Percentiles rank a stretch among this genome's conserved stretches.
These are phyloP conservation scores for Microbotryum silenes-acaulis DNA, from an alignment of 1,284 basidiomycete genomes.

Conservation along the genomic window DNA sequence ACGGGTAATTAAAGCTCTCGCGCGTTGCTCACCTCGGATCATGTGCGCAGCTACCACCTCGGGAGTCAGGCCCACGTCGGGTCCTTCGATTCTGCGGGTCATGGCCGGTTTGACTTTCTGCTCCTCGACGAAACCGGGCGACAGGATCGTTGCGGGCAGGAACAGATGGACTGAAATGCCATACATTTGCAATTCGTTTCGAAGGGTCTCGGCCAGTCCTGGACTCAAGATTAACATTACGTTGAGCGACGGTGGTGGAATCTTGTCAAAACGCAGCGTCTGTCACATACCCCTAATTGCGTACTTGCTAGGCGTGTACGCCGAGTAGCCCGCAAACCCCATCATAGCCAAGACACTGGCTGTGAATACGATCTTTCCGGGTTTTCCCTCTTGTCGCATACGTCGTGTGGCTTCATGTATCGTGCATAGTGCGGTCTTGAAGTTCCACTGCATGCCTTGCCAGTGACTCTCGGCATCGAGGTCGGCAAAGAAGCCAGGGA, in stretches of 20 bases:
- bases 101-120: slow-evolving; percentile 73
- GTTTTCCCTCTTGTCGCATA: slow-evolving; percentile 56
- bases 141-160: slow-evolving; percentile 77
- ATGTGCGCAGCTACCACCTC: slow-evolving; percentile 59
- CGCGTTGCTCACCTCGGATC: slow-evolving; percentile 51
- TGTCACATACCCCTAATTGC: slow-evolving; percentile 64
- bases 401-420: slow-evolving; percentile 62
- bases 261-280: too few relatives aligned
- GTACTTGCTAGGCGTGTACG: slow-evolving; percentile 82
- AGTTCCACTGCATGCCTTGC: slow-evolving; percentile 46
- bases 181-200: slow-evolving; percentile 73
- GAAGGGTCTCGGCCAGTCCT: slow-evolving; percentile 80
- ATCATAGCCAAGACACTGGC: slow-evolving; percentile 75
- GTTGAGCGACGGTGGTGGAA: background rate
- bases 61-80: slow-evolving; percentile 59
- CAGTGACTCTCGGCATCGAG: slow-evolving; percentile 54
- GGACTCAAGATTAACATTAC: background rate
- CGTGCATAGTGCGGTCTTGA: slow-evolving; percentile 58
- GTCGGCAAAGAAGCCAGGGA: slow-evolving; percentile 65
- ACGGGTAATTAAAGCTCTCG: too few relatives aligned
- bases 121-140: slow-evolving; percentile 72
- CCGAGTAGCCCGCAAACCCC: slow-evolving; percentile 71
- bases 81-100: slow-evolving; percentile 71
- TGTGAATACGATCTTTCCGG: slow-evolving; percentile 68
- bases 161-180: slow-evolving; percentile 74